Evolutionary conservation across 805 yeast genomes (phyloP).

Genomic region (Cephaloascus albidus): DNA sequence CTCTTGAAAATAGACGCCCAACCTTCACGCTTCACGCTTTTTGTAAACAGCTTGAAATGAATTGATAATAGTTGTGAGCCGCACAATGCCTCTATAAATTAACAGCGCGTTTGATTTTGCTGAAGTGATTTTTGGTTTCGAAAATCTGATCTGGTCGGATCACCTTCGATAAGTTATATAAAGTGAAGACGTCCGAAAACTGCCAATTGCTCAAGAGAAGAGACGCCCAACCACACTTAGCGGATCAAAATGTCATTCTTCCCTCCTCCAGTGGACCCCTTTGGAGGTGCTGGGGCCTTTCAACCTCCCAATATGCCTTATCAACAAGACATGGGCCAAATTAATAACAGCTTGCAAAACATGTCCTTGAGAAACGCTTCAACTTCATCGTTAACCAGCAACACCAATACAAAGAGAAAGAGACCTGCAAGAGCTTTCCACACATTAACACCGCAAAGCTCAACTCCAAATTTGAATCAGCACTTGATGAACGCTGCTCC

Average conservation of each 20-base stretch:
- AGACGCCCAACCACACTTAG: neutral
- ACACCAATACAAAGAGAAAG: neutral
- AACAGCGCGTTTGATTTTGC: no score
- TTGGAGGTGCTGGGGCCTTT: neutral
- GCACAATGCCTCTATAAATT: no score
- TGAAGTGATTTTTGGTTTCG: no score
- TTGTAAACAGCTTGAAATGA: no score
- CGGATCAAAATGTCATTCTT: neutral
- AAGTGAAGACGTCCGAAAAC: neutral
- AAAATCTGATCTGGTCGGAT: no score
- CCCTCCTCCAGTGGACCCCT: neutral
- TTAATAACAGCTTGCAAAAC: neutral
- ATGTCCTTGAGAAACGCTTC: neutral
- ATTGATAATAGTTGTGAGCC: no score
- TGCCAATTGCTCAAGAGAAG: neutral
- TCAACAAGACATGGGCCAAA: neutral
- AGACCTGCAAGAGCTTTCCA: conserved; percentile 1
- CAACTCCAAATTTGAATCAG: neutral
- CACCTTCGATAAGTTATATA: no score
- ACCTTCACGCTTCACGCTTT: no score
- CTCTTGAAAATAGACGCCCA: no score
- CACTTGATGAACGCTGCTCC: neutral
- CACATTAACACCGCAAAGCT: neutral
- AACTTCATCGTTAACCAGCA: neutral
- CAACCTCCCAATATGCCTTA: neutral